Evolutionary conservation across 2,329 filamentous ascomycete genomes (phyloP).

Genomic region (Rhynchosporium agropyri): DNA sequence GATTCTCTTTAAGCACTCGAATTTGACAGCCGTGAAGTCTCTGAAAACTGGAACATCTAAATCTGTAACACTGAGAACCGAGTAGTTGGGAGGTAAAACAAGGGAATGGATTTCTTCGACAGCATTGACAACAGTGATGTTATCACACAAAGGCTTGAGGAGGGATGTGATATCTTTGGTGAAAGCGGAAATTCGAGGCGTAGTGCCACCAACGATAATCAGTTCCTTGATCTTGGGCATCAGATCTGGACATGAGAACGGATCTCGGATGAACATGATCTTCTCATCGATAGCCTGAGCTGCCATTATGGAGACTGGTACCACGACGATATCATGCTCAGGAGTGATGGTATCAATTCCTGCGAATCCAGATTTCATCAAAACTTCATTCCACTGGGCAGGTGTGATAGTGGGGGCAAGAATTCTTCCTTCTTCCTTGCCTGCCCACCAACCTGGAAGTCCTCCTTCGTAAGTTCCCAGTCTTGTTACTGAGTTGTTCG

Average conservation of each 20-base stretch:
- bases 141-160: neutral
- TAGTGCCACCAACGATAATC: conserved; percentile 15
- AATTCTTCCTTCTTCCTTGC: neutral
- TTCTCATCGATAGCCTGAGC: conserved; percentile 25
- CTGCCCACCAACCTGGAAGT: conserved; percentile 15
- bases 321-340: neutral
- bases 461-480: conserved; percentile 6
- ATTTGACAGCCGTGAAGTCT: conserved; percentile 30
- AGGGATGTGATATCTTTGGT: neutral
- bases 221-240: conserved; percentile 12
- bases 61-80: conserved; percentile 36
- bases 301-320: conserved; percentile 12
- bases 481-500: conserved; percentile 34
- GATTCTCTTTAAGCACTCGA: conserved; percentile 32
- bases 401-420: neutral
- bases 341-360: conserved; percentile 11
- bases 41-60: conserved; percentile 41
- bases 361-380: conserved; percentile 4
- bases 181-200: conserved; percentile 7
- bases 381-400: neutral
- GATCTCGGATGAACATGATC: conserved; percentile 18
- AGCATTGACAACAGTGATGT: neutral
- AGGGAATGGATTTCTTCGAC: neutral
- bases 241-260: conserved; percentile 6
- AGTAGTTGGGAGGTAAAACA: neutral